Base-by-base conservation (phyloP, 768 basidiomycete species). In the Favolaschia claudopus region DNA sequence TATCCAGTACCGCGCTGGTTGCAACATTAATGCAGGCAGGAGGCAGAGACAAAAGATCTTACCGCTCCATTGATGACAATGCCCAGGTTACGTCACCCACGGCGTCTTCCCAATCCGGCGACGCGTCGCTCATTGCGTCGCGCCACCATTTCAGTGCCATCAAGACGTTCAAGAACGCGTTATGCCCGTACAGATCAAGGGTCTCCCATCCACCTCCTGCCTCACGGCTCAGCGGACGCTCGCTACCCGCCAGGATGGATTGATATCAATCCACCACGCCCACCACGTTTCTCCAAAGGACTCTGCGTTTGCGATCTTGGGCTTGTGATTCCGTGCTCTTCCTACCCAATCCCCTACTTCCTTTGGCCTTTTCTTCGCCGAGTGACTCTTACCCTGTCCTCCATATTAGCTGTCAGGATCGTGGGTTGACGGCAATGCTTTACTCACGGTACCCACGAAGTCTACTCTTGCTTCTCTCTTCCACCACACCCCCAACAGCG, bases 101-200 rank as follows among this genome's bases (percentile, higher is more conserved):
- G 25, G 48, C 48, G 1, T 25, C 33, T 28, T 38, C 25, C 48
- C 48, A 50, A 28, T 50, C 48, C 14, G 48, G 22, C 34, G 36
- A 50, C 36, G 6, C 1, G 6, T 3, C n/a, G 7, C 28, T n/a
- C 48, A 50, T 24, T 25, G 34, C 24, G n/a, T 50, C 49, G 8
- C 49, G 15, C 49, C 49, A 51, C 49, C 49, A 51, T 19, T 51
- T 51, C 15, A 51, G 13, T 25, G 27, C 38, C 14, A 51, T 29
- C 37, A 51, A 8, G 14, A 51, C 38, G 32, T 51, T 51, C 37
- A 51, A 13, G 27, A 51, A 51, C 3, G 37, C 50, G 29, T 52
- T 52, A 20, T 39, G 50, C 17, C 50, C 50, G 13, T 20, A 32
- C 14, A 14, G 42, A 9, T 42, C 38, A 14, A 40, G 12, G 8